A percentile compares a stretch with the other conserved stretches of the same genome.
Evolutionary conservation across 2,329 filamentous ascomycete genomes (phyloP).

Genomic region (Sphaerostilbella broomeana): DNA sequence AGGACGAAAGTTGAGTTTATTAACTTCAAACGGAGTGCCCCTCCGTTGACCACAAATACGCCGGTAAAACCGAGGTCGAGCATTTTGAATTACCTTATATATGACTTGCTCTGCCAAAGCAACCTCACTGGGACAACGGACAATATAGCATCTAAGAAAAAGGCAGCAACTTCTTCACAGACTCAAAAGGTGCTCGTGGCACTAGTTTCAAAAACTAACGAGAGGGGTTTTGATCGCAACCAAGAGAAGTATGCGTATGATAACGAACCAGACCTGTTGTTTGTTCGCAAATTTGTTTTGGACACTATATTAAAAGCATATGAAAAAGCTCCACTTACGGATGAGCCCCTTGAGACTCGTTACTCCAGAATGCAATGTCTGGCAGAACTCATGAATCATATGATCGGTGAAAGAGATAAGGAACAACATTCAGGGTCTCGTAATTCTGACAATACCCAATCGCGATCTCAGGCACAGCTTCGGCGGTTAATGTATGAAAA

Average conservation of each 20-base stretch:
- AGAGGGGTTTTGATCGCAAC: slow-evolving; percentile 56
- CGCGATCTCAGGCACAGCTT: slow-evolving; percentile 70
- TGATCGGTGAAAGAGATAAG: slow-evolving; percentile 76
- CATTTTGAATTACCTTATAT: slow-evolving; percentile 88
- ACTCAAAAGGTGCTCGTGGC: slow-evolving; percentile 82
- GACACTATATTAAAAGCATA: slow-evolving; percentile 90
- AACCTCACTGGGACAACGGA: slow-evolving; percentile 63
- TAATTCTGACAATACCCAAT: slow-evolving; percentile 33
- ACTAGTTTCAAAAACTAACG: slow-evolving; percentile 79
- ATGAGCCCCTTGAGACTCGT: slow-evolving; percentile 74
- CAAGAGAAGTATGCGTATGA: slow-evolving; percentile 59
- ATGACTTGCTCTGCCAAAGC: slow-evolving; percentile 61
- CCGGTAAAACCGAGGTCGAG: slow-evolving; percentile 91
- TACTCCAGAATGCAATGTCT: slow-evolving; percentile 84
- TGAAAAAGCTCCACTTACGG: slow-evolving; percentile 74
- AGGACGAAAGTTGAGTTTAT: slow-evolving; percentile 97
- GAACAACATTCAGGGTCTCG: slow-evolving; percentile 41
- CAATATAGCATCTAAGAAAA: slow-evolving; percentile 74
- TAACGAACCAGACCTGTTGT: slow-evolving; percentile 76
- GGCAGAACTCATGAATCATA: slow-evolving; percentile 85
- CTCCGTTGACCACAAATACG: slow-evolving; percentile 74
- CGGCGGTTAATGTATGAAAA: slow-evolving; percentile 98
- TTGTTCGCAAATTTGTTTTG: slow-evolving; percentile 89
- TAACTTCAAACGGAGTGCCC: slow-evolving; percentile 91
- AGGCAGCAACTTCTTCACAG: slow-evolving; percentile 73